Percentiles rank a stretch among this genome's conserved stretches.
Conservation (phyloP, 2,329 filamentous ascomycete species). For the Diaporthe ilicicola region DNA sequence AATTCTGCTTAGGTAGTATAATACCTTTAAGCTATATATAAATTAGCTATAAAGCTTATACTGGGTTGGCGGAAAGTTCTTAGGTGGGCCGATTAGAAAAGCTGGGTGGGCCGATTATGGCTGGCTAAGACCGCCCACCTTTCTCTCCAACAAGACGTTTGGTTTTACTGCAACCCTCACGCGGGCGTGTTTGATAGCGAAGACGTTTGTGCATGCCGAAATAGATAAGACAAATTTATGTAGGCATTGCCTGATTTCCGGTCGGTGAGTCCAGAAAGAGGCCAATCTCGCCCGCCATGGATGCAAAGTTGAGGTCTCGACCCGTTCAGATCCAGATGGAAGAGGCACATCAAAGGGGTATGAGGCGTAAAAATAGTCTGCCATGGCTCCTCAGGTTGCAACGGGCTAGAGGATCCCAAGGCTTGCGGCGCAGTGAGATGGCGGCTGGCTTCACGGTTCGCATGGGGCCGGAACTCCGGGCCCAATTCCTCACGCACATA, state of each 20-base stretch:
- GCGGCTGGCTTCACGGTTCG: constrained; percentile 6
- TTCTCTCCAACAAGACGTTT: neutral
- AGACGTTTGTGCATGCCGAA: neutral
- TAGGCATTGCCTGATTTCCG: neutral
- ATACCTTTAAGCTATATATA: no score
- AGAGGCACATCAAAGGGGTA: constrained; percentile 7
- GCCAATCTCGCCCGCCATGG: constrained; percentile 6
- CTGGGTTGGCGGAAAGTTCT: no score
- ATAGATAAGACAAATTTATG: neutral
- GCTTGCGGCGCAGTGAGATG: neutral
- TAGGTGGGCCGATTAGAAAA: no score
- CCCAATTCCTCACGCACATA: neutral
- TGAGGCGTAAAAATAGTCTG: constrained; percentile 18
- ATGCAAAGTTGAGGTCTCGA: neutral
- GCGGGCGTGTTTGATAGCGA: neutral
- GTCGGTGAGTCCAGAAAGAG: neutral
- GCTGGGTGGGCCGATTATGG: no score
- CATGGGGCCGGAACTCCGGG: neutral
- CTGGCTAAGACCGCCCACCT: no score
- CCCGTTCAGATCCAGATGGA: neutral
- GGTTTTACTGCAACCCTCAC: neutral
- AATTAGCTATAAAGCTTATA: no score
- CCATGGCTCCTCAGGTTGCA: neutral
- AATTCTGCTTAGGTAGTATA: no score
- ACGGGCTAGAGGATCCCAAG: neutral